These are phyloP conservation scores for Crucihimalaya himalaica DNA, from an alignment of 345 rosid genomes.

Conservation along the genomic window DNA sequence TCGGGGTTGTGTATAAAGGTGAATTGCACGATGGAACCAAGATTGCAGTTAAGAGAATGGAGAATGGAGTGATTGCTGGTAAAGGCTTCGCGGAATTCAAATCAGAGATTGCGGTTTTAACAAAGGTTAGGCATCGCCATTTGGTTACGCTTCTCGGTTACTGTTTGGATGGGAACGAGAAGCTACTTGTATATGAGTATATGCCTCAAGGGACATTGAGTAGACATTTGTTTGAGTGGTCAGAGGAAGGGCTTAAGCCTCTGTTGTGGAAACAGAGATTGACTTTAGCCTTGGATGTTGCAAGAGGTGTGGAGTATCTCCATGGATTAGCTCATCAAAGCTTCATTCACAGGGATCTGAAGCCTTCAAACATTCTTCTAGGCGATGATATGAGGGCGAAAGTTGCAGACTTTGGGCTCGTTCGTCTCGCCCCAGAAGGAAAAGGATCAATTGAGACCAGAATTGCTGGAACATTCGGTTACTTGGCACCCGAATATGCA, in stretches of 20 bases:
- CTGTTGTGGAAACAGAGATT: constrained; percentile 79
- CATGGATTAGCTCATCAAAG: constrained; percentile 90
- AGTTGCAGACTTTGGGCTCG: constrained; percentile 90
- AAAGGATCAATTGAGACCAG: constrained; percentile 79
- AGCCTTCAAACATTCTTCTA: constrained; percentile 89
- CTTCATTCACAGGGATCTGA: constrained; percentile 86
- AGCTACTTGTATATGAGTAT: constrained; percentile 80
- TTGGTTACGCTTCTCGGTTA: constrained; percentile 84
- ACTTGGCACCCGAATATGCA: constrained; percentile 93
- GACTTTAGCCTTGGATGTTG: constrained; percentile 85
- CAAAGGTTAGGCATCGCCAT: constrained; percentile 84
- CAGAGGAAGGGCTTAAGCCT: constrained; percentile 62
- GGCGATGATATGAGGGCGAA: constrained; percentile 93
- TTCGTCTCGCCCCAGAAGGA: constrained; percentile 91
- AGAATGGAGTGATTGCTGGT: constrained; percentile 61
- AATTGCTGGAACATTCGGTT: constrained; percentile 94
- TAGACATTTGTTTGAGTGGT: constrained; percentile 65
- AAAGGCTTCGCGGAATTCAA: constrained; percentile 73
- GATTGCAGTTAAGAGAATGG: constrained; percentile 92
- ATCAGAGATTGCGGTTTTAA: constrained; percentile 84
- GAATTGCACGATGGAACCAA: constrained; percentile 84
- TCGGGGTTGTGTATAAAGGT: constrained; percentile 86
- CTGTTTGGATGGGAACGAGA: constrained; percentile 91
- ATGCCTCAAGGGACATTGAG: constrained; percentile 91
- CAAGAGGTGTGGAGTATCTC: constrained; percentile 92